phyloP scores from a whole-genome alignment of 495 filamentous ascomycete genomes.

The Hamigera avellanea region DNA sequence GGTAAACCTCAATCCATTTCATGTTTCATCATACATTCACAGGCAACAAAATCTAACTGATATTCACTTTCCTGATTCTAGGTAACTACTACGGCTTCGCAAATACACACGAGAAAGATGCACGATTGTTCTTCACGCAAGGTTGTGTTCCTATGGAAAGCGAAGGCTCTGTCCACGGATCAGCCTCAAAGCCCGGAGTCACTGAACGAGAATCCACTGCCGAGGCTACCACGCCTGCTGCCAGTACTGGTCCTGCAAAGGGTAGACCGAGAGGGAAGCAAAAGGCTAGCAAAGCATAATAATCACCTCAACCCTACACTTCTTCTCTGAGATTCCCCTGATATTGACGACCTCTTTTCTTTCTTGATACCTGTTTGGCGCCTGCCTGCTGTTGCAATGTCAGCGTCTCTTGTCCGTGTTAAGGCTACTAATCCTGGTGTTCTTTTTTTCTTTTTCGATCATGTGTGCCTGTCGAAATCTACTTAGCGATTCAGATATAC shows the following conservation, averaged over 20 bases:
- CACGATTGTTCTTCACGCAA: conserved; percentile 77
- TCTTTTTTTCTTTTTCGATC: conserved; percentile 2
- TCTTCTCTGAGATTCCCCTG: too few species aligned
- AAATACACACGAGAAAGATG: conserved; percentile 55
- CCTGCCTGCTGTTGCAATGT: too few species aligned
- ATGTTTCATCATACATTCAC: conserved; percentile 1
- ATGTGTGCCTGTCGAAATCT: background rate
- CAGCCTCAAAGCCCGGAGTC: conserved; percentile 13
- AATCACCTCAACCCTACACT: background rate
- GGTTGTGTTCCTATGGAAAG: conserved; percentile 43
- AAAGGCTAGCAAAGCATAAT: conserved; percentile 14
- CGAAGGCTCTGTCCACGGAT: conserved; percentile 15
- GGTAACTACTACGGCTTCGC: conserved; percentile 78
- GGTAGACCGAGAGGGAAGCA: conserved; percentile 32
- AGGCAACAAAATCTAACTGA: conserved; percentile 2
- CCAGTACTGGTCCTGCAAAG: conserved; percentile 12
- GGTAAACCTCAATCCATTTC: conserved; percentile 41
- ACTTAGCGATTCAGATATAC: conserved; percentile 17
- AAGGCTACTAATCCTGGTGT: background rate
- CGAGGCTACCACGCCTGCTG: conserved; percentile 6
- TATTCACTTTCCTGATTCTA: too few species aligned
- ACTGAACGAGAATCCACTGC: conserved; percentile 19
- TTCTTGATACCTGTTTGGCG: background rate
- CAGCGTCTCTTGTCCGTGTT: background rate
- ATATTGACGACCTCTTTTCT: too few species aligned